A percentile compares a stretch with the other conserved stretches of the same genome.
Evolutionary conservation across 306 rosid species (phyloP).

Genomic region (Myrica gale): DNA sequence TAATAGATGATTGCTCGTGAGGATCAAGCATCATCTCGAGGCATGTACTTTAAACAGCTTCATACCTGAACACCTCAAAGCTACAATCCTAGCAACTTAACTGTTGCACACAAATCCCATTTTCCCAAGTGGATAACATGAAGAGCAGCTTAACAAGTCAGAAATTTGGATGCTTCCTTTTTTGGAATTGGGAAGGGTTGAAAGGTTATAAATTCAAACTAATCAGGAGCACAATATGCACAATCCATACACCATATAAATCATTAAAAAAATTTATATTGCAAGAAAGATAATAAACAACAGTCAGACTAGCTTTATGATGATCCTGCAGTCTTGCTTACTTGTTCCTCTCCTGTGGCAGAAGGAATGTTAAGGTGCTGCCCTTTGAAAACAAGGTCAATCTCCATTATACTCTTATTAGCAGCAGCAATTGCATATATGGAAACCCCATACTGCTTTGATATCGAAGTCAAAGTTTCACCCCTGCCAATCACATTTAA

Average conservation of each 20-base stretch:
- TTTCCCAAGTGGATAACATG: not conserved
- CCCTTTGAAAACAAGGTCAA: slow-evolving; percentile 24
- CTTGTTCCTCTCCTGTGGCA: slow-evolving; percentile 13
- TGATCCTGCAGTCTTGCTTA: slow-evolving; percentile 10
- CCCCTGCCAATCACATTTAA: slow-evolving; percentile 27
- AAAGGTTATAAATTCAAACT: not conserved
- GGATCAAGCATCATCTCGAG: not conserved
- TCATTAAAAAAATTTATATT: not conserved
- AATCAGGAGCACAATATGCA: not conserved
- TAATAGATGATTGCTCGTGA: not conserved
- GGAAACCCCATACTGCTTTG: slow-evolving; percentile 29
- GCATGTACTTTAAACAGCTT: not conserved
- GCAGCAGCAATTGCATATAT: slow-evolving; percentile 24
- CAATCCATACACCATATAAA: not conserved
- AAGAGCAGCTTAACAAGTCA: not conserved
- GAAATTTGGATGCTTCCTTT: not conserved
- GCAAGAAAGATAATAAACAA: not conserved
- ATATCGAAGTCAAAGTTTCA: slow-evolving; percentile 29
- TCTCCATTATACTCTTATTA: slow-evolving; percentile 23
- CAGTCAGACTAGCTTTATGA: not conserved
- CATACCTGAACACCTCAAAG: not conserved
- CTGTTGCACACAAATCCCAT: not conserved
- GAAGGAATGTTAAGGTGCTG: slow-evolving; percentile 31
- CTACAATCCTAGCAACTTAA: not conserved
- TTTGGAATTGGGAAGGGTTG: not conserved